Base-by-base conservation (phyloP, 202 grass and related monocot species). In the Panicum hallii region DNA sequence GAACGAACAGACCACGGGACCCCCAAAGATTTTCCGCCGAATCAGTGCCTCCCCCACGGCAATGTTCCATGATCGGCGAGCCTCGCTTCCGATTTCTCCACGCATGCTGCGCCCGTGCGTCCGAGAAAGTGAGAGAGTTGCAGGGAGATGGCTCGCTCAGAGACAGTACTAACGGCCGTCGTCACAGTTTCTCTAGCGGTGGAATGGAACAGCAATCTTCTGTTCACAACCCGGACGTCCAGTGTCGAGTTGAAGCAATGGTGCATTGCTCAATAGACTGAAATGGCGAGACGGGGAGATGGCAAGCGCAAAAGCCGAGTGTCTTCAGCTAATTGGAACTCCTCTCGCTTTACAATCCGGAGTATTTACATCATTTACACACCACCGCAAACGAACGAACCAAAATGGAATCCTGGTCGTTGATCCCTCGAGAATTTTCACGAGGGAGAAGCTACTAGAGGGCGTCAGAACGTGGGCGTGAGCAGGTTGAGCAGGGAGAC, bases 401-500 rank as follows among this genome's bases (percentile, higher is more conserved):
- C 62, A 75, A 70, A 83, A 90, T 75, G 89, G 63, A 75, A 80
- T 75, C 53, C 1, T 80, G 83, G 63, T 9, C 70, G 28, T 52
- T 17, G 38, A 64, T 44, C 45, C 20, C 48, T 49, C 46, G 22
- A 1, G 77, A 48, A 63, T 23, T 19, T 15, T 19, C 62, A 32
- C 47, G 41, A 5, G 63, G 53, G 60, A 53, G 28, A 22, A 46
- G 32, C 17, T 38, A 15, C 20, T 14, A 5, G 20, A 7, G 0
- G 4, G 56, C 23, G 58, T 84, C 85, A 93, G 48, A 86, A 90
- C 20, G 68, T 90, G 50, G 91, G 91, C 48, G 91, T 93, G 43
- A 93, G 88, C 50, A 91, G 80, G 86, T 93, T 93, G 83, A 93
- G 91, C 57, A 93, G 76, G 20, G 83, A 90, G 70, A 91, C 91